Conservation (phyloP, 352 stramenopile genomes). For the Phytophthora melonis region DNA sequence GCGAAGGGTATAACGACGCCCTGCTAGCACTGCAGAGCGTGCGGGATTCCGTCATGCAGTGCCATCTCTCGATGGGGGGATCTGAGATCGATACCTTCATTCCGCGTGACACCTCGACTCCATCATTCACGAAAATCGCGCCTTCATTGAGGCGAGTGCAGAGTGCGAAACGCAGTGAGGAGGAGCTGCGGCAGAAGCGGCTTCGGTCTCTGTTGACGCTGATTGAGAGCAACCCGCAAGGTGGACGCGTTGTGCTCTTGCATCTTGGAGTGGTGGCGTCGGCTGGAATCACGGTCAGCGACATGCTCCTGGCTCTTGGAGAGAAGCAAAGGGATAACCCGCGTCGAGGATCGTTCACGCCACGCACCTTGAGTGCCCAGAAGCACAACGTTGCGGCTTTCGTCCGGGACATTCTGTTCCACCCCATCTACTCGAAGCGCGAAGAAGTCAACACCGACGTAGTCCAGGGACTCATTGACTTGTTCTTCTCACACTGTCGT, state of each 20-base stretch:
- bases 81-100: slow-evolving; percentile 39
- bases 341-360: slow-evolving; percentile 28
- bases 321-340: slow-evolving; percentile 62
- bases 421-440: slow-evolving; percentile 71
- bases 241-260: slow-evolving; percentile 65
- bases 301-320: slow-evolving; percentile 65
- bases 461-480: slow-evolving; percentile 67
- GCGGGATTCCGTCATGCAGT: slow-evolving; percentile 73
- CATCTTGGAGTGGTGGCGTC: slow-evolving; percentile 63
- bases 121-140: slow-evolving; percentile 16
- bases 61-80: slow-evolving; percentile 56
- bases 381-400: slow-evolving; percentile 68
- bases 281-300: slow-evolving; percentile 55
- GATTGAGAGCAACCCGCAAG: slow-evolving; percentile 62
- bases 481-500: slow-evolving; percentile 77
- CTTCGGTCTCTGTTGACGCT: slow-evolving; percentile 55
- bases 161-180: slow-evolving; percentile 41
- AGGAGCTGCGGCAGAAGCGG: slow-evolving; percentile 47
- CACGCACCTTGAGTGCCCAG: slow-evolving; percentile 40
- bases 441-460: slow-evolving; percentile 47
- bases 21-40: slow-evolving; percentile 67
- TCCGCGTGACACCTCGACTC: slow-evolving; percentile 14
- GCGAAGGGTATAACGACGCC: slow-evolving; percentile 58
- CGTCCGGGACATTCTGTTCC: slow-evolving; percentile 82
- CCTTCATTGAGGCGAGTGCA: slow-evolving; percentile 45